These are phyloP conservation scores for Phyllosticta citribraziliensis DNA, from an alignment of 2,329 filamentous ascomycete genomes.

Conservation along the genomic window DNA sequence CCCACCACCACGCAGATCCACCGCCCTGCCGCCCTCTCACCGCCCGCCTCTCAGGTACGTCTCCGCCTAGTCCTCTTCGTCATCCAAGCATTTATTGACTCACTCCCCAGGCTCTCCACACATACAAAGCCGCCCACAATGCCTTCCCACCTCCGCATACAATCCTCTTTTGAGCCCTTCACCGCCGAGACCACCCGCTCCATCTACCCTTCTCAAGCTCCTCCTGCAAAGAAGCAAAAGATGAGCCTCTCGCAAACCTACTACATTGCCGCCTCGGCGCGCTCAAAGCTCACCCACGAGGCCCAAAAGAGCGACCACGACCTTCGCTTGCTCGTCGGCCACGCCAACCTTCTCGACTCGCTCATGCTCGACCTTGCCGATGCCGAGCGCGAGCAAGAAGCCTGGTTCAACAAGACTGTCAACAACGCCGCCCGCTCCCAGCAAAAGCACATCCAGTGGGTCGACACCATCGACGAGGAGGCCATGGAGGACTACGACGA, in stretches of 20 bases:
- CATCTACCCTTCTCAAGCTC: slow-evolving; percentile 25
- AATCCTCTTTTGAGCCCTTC: slow-evolving; percentile 38
- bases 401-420: slow-evolving; percentile 95
- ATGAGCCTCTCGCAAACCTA: slow-evolving; percentile 99
- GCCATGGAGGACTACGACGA: slow-evolving; percentile 60
- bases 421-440: slow-evolving; percentile 56
- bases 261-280: slow-evolving; percentile 93
- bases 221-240: slow-evolving; percentile 56
- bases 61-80: slow-evolving; percentile 7
- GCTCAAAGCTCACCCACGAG: slow-evolving; percentile 89
- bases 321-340: slow-evolving; percentile 87
- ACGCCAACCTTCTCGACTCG: slow-evolving; percentile 94
- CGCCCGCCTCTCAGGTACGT: slow-evolving; percentile 9
- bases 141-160: slow-evolving; percentile 41
- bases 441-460: slow-evolving; percentile 77
- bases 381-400: slow-evolving; percentile 90
- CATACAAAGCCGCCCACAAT: slow-evolving; percentile 19
- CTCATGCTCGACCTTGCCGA: slow-evolving; percentile 88
- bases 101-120: slow-evolving; percentile 4
- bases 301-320: slow-evolving; percentile 87
- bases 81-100: slow-evolving; percentile 9
- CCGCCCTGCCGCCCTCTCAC: slow-evolving; percentile 8
- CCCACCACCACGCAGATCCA: background rate
- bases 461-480: slow-evolving; percentile 66
- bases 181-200: slow-evolving; percentile 35